Conservation (phyloP, 129 eudicot genomes). For the Flaveria ramosissima region DNA sequence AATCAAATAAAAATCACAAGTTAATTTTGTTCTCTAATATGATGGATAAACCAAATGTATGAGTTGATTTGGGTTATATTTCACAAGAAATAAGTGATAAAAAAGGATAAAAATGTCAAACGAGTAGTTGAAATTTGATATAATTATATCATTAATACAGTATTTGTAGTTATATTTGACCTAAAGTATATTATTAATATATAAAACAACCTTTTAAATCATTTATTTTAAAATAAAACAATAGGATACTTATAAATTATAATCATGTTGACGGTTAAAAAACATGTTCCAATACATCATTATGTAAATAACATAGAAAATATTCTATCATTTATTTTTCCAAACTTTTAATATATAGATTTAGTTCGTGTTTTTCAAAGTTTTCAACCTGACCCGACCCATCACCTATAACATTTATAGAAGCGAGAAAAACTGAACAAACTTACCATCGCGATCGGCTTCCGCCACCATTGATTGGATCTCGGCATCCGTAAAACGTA, state of each 20-base stretch:
- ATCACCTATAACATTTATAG: background rate
- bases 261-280: no score
- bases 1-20: background rate
- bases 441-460: conserved; percentile 80
- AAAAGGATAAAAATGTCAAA: background rate
- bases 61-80: background rate
- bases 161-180: background rate
- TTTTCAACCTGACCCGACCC: background rate
- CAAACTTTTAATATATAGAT: no score
- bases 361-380: no score
- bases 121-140: background rate
- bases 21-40: background rate
- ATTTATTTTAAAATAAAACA: no score
- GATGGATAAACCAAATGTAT: background rate
- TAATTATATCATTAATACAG: no score
- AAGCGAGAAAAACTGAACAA: background rate
- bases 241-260: no score
- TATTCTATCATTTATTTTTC: no score
- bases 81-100: background rate
- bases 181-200: no score
- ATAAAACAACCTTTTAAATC: no score
- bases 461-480: conserved; percentile 66
- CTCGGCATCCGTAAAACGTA: conserved; percentile 57
- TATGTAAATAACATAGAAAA: no score
- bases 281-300: no score